A percentile compares a stretch with the other conserved stretches of the same genome.
Conservation (phyloP, 208 protist species). For the Trypanosoma grayi region DNA sequence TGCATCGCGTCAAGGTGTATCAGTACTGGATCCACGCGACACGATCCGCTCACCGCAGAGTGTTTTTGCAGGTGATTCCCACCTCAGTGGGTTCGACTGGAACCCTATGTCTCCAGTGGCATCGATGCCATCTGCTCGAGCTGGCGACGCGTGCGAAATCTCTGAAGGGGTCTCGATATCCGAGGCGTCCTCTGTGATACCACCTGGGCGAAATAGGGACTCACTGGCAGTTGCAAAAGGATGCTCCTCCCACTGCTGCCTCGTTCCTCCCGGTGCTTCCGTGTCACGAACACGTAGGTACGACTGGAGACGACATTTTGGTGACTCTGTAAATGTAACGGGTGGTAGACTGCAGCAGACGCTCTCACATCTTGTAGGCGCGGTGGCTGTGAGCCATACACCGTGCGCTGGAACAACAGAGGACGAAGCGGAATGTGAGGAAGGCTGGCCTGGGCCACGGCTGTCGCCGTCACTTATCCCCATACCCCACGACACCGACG, state of each 20-base stretch:
- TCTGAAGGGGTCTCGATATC: not conserved
- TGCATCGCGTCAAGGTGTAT: not conserved
- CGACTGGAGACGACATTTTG: slow-evolving; percentile 3
- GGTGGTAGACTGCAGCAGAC: slow-evolving; percentile 11
- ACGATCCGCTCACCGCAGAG: not conserved
- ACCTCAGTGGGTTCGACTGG: not conserved
- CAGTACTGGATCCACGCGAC: not conserved
- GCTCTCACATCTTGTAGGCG: slow-evolving; percentile 10
- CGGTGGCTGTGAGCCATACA: not conserved
- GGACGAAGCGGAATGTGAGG: not conserved
- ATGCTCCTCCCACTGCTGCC: not conserved
- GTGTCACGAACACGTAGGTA: not conserved
- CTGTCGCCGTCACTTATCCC: not conserved
- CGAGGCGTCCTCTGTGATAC: not conserved
- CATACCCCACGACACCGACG: too few relatives aligned
- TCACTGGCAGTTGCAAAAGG: too few relatives aligned
- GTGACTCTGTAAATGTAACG: slow-evolving; percentile 1
- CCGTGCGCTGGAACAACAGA: not conserved
- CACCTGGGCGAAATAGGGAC: not conserved
- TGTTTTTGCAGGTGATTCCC: not conserved
- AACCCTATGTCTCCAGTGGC: not conserved
- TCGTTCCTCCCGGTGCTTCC: not conserved
- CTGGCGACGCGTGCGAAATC: not conserved
- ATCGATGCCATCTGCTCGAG: not conserved
- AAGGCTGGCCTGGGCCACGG: not conserved